Evolutionary conservation across 495 filamentous ascomycete genomes (phyloP).

Genomic region (Platismatia glauca): DNA sequence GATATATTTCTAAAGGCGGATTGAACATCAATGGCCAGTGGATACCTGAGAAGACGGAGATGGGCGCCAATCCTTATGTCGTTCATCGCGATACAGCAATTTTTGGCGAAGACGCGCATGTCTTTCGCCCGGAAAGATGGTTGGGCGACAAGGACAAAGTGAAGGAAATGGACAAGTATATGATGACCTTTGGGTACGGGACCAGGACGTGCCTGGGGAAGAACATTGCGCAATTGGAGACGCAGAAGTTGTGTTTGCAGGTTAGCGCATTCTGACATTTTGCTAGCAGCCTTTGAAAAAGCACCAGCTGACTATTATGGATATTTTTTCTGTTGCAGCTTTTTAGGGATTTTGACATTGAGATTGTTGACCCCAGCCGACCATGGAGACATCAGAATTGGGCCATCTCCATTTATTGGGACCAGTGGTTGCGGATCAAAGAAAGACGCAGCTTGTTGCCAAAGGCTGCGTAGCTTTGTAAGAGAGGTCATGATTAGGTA

Average conservation of each 20-base stretch:
- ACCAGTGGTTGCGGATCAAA: no score
- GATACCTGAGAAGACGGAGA: background rate
- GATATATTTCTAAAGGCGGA: background rate
- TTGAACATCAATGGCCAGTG: background rate
- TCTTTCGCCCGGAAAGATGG: background rate
- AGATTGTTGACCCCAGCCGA: no score
- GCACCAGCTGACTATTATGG: no score
- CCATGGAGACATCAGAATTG: no score
- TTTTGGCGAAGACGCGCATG: background rate
- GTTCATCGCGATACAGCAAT: background rate
- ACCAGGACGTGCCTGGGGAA: slow-evolving; percentile 45
- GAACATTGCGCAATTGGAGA: slow-evolving; percentile 48
- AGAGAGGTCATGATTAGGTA: no score
- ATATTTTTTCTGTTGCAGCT: no score
- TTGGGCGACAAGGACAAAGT: background rate
- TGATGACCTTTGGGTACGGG: slow-evolving; percentile 42
- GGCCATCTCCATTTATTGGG: no score
- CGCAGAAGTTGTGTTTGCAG: slow-evolving; percentile 48
- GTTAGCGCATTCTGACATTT: no score
- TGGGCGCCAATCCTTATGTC: background rate
- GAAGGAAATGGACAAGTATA: background rate
- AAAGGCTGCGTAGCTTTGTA: no score
- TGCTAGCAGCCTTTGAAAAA: no score
- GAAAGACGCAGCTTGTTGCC: no score
- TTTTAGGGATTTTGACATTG: no score